Evolutionary conservation across 1,284 basidiomycete genomes (phyloP).

Genomic region (Puccinia coronata): DNA sequence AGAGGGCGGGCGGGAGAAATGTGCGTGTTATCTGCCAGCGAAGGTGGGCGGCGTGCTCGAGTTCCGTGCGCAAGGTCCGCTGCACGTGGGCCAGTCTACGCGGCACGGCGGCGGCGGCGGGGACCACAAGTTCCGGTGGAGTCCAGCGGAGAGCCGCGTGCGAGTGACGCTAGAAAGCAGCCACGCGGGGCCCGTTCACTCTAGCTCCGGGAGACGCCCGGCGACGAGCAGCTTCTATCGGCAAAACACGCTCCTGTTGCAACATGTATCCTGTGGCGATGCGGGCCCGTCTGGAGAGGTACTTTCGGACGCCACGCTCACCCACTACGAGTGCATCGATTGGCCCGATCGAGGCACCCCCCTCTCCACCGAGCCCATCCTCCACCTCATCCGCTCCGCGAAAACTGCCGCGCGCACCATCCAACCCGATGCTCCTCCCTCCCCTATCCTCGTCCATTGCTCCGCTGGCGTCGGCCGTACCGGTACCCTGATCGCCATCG

Average conservation of each 20-base stretch:
- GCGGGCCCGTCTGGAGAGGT: background rate
- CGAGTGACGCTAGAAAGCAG: slow-evolving; percentile 22
- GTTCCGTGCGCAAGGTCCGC: slow-evolving; percentile 62
- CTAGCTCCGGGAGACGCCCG: background rate
- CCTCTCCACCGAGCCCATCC: slow-evolving; percentile 53
- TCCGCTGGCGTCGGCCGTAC: slow-evolving; percentile 62
- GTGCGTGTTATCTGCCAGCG: slow-evolving; percentile 72
- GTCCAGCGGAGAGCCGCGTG: slow-evolving; percentile 58
- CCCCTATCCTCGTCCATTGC: slow-evolving; percentile 79
- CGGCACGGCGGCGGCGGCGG: background rate
- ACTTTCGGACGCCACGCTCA: slow-evolving; percentile 46
- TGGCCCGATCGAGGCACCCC: slow-evolving; percentile 85
- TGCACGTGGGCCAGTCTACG: background rate
- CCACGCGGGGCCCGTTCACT: slow-evolving; percentile 4
- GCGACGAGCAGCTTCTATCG: slow-evolving; percentile 53
- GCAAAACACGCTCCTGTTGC: slow-evolving; percentile 57
- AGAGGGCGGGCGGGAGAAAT: slow-evolving; percentile 70
- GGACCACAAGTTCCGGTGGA: slow-evolving; percentile 44
- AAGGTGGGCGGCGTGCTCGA: slow-evolving; percentile 65
- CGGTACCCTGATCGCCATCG: slow-evolving; percentile 65
- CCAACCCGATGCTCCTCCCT: slow-evolving; percentile 62
- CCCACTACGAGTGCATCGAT: slow-evolving; percentile 55
- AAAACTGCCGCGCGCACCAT: slow-evolving; percentile 53
- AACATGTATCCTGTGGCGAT: slow-evolving; percentile 14
- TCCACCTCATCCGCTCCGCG: slow-evolving; percentile 51